phyloP scores from a whole-genome alignment of 495 filamentous ascomycete species.

The Neurospora sp. region DNA sequence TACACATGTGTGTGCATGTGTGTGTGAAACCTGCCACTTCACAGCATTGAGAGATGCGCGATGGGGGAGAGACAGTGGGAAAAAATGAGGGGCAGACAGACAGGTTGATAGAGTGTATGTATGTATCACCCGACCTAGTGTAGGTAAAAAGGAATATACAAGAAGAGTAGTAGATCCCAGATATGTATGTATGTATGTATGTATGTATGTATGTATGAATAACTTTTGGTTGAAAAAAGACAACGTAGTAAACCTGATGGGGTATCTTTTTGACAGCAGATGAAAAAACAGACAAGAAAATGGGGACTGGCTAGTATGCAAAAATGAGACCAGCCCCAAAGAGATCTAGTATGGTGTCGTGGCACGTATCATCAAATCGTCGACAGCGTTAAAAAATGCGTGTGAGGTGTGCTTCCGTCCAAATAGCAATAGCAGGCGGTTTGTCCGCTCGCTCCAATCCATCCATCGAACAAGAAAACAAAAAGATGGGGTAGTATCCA shows the following conservation, averaged over 20 bases:
- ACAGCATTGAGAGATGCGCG: not conserved
- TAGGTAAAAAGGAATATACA: not conserved
- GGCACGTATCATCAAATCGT: not conserved
- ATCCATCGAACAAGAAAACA: not conserved
- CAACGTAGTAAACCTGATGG: slow-evolving; percentile 4
- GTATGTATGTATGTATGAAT: not conserved
- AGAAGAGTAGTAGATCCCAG: not conserved
- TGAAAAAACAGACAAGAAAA: not conserved
- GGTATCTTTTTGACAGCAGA: slow-evolving; percentile 14
- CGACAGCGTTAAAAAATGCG: not conserved
- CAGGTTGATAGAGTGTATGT: not conserved
- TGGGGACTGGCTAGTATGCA: not conserved
- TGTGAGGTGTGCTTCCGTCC: not conserved
- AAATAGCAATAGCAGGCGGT: not conserved
- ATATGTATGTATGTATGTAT: not conserved
- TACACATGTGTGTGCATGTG: not conserved
- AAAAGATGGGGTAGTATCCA: not conserved
- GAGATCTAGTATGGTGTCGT: not conserved
- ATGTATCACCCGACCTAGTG: not conserved
- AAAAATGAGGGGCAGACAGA: not conserved
- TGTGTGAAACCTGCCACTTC: not conserved
- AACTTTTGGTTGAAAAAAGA: not conserved
- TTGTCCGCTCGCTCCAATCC: not conserved
- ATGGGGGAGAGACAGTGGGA: not conserved
- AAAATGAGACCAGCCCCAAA: not conserved